These are phyloP conservation scores for Pestalotiopsis fici DNA, from an alignment of 2,329 filamentous ascomycete genomes.

Conservation along the genomic window DNA sequence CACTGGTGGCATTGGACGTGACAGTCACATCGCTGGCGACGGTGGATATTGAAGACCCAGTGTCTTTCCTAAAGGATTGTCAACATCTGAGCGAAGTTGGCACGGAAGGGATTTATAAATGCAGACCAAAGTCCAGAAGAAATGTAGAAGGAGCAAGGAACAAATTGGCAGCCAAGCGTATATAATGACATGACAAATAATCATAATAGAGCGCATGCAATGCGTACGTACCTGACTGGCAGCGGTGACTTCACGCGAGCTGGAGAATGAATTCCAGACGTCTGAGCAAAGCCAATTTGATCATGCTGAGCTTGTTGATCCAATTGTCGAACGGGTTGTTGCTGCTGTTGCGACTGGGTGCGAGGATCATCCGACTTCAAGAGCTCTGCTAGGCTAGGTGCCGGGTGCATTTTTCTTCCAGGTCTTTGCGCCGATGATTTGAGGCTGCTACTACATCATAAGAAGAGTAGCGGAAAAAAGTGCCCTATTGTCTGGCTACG, in stretches of 20 bases:
- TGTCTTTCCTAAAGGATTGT: slow-evolving; percentile 43
- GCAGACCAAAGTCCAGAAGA: not conserved
- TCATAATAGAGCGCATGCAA: slow-evolving; percentile 28
- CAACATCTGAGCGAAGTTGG: not conserved
- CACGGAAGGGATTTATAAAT: not conserved
- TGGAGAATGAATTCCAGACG: not conserved
- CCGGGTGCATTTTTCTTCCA: slow-evolving; percentile 30
- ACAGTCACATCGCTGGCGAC: slow-evolving; percentile 44
- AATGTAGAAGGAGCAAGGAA: not conserved
- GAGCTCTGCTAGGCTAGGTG: slow-evolving; percentile 34
- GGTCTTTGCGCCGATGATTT: not conserved
- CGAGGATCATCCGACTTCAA: slow-evolving; percentile 33
- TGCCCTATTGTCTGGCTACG: not conserved
- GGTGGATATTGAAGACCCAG: slow-evolving; percentile 54
- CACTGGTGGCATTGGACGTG: slow-evolving; percentile 36
- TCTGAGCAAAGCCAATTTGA: not conserved
- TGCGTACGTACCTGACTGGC: slow-evolving; percentile 47
- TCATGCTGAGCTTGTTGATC: slow-evolving; percentile 12
- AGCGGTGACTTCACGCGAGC: slow-evolving; percentile 28
- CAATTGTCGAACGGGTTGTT: slow-evolving; percentile 14
- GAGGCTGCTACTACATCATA: slow-evolving; percentile 11
- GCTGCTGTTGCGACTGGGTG: slow-evolving; percentile 18
- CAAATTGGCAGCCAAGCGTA: not conserved
- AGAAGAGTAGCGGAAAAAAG: slow-evolving; percentile 1
- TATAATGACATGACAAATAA: too few species aligned